These are phyloP conservation scores for Singerocomus inundabilis DNA, from an alignment of 1,284 basidiomycete genomes.

Conservation along the genomic window DNA sequence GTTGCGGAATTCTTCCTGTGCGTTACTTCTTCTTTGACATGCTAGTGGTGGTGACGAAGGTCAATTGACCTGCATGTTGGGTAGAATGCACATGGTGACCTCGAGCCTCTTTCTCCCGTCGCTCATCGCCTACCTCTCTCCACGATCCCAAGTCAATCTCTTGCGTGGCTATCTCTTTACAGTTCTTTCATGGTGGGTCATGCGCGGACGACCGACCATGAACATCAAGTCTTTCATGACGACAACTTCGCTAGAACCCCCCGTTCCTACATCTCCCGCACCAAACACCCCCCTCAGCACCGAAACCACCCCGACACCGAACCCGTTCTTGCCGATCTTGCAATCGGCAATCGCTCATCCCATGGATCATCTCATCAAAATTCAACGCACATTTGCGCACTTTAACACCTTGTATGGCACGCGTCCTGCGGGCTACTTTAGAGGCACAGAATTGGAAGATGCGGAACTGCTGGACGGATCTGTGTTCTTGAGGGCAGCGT, in stretches of 20 bases:
- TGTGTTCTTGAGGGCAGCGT: slow-evolving; percentile 31
- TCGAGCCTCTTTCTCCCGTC: slow-evolving; percentile 51
- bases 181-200: slow-evolving; percentile 41
- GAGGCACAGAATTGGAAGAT: slow-evolving; percentile 38
- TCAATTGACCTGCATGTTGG: not conserved
- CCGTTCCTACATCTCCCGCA: not conserved
- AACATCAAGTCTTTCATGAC: slow-evolving; percentile 42
- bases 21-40: slow-evolving; percentile 15
- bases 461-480: slow-evolving; percentile 34
- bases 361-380: slow-evolving; percentile 33
- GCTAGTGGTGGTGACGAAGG: not conserved
- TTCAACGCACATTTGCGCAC: slow-evolving; percentile 34
- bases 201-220: slow-evolving; percentile 41
- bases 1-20: slow-evolving; percentile 50
- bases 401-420: slow-evolving; percentile 31
- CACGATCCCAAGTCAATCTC: slow-evolving; percentile 39
- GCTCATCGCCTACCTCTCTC: slow-evolving; percentile 37
- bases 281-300: slow-evolving; percentile 8
- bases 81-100: slow-evolving; percentile 55
- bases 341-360: slow-evolving; percentile 35
- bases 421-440: slow-evolving; percentile 31
- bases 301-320: slow-evolving; percentile 23
- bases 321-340: slow-evolving; percentile 34
- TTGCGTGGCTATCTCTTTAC: slow-evolving; percentile 44
- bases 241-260: slow-evolving; percentile 13